These are phyloP conservation scores for Letharia lupina DNA, from an alignment of 495 filamentous ascomycete species.

Conservation along the genomic window DNA sequence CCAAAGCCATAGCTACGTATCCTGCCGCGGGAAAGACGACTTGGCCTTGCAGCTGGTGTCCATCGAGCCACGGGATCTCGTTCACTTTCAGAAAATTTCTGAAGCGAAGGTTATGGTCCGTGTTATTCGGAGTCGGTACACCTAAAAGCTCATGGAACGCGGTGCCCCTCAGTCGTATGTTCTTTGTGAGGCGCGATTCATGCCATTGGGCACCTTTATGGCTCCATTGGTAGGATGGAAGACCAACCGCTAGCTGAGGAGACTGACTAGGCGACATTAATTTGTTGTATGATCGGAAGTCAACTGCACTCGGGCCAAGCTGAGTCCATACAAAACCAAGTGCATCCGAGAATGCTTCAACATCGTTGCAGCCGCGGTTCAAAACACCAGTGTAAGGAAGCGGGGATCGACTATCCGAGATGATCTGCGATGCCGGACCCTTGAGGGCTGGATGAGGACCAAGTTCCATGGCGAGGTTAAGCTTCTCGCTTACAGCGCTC, in stretches of 20 bases:
- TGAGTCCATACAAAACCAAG: conserved; percentile 31
- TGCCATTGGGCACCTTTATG: conserved; percentile 37
- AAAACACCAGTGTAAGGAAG: conserved; percentile 38
- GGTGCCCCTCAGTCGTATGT: neutral
- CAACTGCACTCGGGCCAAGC: neutral
- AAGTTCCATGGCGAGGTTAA: too few relatives aligned
- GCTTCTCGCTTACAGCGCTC: too few relatives aligned
- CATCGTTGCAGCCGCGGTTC: conserved; percentile 32
- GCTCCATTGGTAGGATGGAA: conserved; percentile 45
- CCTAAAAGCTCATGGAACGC: conserved; percentile 32
- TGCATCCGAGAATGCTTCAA: conserved; percentile 26
- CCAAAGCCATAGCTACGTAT: conserved; percentile 49
- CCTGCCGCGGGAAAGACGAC: conserved; percentile 53
- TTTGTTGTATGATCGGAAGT: conserved; percentile 21
- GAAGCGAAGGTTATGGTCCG: conserved; percentile 29
- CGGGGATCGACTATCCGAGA: conserved; percentile 24
- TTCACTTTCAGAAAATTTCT: conserved; percentile 29
- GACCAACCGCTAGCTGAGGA: conserved; percentile 9
- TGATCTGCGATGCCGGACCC: conserved; percentile 38
- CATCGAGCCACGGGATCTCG: conserved; percentile 36
- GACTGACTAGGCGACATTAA: neutral
- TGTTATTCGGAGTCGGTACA: conserved; percentile 18
- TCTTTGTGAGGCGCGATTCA: conserved; percentile 35
- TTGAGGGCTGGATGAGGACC: conserved; percentile 50
- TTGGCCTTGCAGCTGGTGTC: conserved; percentile 35